These are phyloP conservation scores for Chaetomium tenue DNA, from an alignment of 495 filamentous ascomycete species.

Conservation along the genomic window DNA sequence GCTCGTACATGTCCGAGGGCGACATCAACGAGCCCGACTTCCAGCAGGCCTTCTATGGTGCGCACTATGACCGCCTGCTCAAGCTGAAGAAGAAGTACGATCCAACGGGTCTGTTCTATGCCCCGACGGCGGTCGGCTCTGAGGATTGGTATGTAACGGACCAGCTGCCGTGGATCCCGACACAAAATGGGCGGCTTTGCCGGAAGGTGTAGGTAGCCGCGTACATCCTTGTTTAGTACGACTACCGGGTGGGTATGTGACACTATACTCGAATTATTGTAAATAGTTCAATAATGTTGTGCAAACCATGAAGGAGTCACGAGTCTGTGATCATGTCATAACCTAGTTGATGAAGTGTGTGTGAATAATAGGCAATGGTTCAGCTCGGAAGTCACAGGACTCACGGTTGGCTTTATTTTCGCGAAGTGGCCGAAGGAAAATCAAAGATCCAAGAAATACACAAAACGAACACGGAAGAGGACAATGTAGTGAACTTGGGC, in stretches of 20 bases:
- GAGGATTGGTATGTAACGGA: conserved; percentile 47
- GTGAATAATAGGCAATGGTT: no score
- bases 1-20: conserved; percentile 51
- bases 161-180: conserved; percentile 27
- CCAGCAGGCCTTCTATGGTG: conserved; percentile 58
- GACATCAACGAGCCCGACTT: conserved; percentile 59
- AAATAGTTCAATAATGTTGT: no score
- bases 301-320: no score
- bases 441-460: not conserved
- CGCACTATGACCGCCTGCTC: conserved; percentile 51
- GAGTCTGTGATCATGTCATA: no score
- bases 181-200: conserved; percentile 44
- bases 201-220: conserved; percentile 7
- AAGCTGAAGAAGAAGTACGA: conserved; percentile 55
- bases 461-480: not conserved
- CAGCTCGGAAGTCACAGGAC: no score
- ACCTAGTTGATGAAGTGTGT: no score
- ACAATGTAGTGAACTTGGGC: not conserved
- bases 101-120: conserved; percentile 56
- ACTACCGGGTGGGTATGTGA: no score
- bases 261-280: no score
- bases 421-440: not conserved
- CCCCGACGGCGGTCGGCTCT: conserved; percentile 53
- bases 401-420: no score
- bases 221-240: not conserved